These are phyloP conservation scores for Gossypium anomalum DNA, from an alignment of 345 rosid species.

Conservation along the genomic window DNA sequence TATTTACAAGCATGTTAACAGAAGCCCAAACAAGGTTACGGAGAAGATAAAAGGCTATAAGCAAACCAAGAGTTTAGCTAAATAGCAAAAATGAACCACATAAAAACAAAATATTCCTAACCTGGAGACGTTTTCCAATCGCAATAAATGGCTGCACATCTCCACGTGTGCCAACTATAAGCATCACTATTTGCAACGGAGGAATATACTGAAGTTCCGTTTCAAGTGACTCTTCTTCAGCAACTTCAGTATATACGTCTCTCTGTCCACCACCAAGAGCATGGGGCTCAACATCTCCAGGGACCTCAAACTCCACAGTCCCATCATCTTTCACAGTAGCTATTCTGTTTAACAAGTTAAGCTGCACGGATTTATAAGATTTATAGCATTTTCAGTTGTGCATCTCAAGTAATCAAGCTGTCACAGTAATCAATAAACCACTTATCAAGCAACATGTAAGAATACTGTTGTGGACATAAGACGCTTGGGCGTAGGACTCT, in stretches of 20 bases:
- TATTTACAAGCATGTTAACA: background rate
- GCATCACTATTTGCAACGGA: conserved; percentile 72
- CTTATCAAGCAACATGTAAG: background rate
- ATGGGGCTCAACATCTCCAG: conserved; percentile 65
- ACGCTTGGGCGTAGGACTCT: too few species aligned
- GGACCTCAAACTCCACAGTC: conserved; percentile 88
- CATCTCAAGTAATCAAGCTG: background rate
- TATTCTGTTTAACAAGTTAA: conserved; percentile 73
- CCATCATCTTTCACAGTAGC: conserved; percentile 96
- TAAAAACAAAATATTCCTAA: conserved; percentile 18
- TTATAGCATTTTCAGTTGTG: conserved; percentile 15
- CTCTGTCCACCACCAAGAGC: conserved; percentile 33
- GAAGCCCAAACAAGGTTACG: background rate
- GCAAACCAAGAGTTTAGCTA: background rate
- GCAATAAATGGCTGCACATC: conserved; percentile 93
- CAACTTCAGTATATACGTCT: conserved; percentile 33
- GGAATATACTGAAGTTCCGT: conserved; percentile 58
- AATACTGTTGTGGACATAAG: background rate
- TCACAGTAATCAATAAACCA: background rate
- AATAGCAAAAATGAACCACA: background rate
- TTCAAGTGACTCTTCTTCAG: conserved; percentile 61
- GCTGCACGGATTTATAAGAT: conserved; percentile 48
- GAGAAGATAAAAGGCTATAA: background rate
- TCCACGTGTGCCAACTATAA: conserved; percentile 80
- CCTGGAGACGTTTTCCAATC: conserved; percentile 83